Evolutionary conservation across 108 stramenopile species (phyloP).

Genomic region (Epithemia pelagica): DNA sequence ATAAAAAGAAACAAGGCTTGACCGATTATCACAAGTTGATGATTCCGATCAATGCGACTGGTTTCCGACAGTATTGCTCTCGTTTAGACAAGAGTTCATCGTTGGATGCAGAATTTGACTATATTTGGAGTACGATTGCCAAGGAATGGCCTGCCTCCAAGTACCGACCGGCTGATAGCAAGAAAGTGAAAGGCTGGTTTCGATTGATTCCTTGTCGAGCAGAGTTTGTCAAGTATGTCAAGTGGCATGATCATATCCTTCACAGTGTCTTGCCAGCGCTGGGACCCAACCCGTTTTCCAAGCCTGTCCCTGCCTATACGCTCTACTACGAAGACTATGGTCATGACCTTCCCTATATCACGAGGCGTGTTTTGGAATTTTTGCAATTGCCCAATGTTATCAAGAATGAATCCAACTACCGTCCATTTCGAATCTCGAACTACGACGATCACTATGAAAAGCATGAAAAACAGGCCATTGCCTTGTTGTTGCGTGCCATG

Average conservation of each 20-base stretch:
- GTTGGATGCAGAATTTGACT: constrained; percentile 6
- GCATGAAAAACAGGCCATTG: constrained; percentile 2
- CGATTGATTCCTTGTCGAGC: constrained; percentile 56
- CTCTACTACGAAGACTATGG: constrained; percentile 78
- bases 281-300: background rate
- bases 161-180: background rate
- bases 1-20: too few species aligned
- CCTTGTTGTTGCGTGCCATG: background rate
- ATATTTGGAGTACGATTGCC: too few species aligned
- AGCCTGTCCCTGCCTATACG: constrained; percentile 37
- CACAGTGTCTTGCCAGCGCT: background rate
- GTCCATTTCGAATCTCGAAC: background rate
- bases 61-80: constrained; percentile 37
- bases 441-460: constrained; percentile 7
- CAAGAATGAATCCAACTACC: background rate
- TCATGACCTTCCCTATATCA: constrained; percentile 37
- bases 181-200: constrained; percentile 21
- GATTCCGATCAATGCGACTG: constrained; percentile 26
- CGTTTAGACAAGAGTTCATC: background rate
- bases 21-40: too few species aligned
- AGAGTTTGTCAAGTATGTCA: constrained; percentile 68
- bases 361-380: constrained; percentile 45
- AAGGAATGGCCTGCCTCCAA: background rate
- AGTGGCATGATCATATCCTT: constrained; percentile 80
- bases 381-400: constrained; percentile 27